phyloP scores from a whole-genome alignment of 2,329 filamentous ascomycete species.

The Peltaster fructicola region DNA sequence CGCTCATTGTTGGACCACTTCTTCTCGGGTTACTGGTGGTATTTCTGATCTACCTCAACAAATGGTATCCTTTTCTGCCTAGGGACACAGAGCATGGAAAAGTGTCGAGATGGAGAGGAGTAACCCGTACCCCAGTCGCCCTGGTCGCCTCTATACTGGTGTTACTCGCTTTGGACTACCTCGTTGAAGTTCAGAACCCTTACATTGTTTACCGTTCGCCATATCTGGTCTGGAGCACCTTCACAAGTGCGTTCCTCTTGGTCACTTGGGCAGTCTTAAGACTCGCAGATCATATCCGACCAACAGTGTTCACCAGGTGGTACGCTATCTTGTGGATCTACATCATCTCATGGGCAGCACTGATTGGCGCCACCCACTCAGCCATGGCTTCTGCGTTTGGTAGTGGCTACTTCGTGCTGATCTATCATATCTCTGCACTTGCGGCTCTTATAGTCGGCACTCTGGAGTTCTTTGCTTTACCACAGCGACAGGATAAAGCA shows the following conservation, averaged over 20 bases:
- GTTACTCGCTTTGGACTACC: conserved; percentile 54
- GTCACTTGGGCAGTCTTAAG: conserved; percentile 68
- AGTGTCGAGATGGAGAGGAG: conserved; percentile 61
- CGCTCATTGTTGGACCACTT: conserved; percentile 66
- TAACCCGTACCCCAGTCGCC: conserved; percentile 68
- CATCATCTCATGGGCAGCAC: conserved; percentile 49
- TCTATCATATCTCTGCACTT: conserved; percentile 62
- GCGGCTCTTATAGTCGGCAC: conserved; percentile 58
- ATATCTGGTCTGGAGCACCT: conserved; percentile 76
- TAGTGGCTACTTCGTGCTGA: conserved; percentile 63
- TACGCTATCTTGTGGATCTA: conserved; percentile 80
- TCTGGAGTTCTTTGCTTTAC: conserved; percentile 60
- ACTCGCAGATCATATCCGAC: conserved; percentile 60
- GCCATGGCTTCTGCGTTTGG: conserved; percentile 56
- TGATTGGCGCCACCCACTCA: conserved; percentile 57
- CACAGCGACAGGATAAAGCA: conserved; percentile 39
- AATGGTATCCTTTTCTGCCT: conserved; percentile 73
- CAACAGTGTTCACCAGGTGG: conserved; percentile 68
- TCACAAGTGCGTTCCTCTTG: conserved; percentile 63
- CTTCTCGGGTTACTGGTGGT: conserved; percentile 52
- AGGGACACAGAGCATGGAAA: conserved; percentile 40
- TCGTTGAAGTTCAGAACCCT: conserved; percentile 71
- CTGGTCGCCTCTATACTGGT: conserved; percentile 48
- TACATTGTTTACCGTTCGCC: conserved; percentile 79
- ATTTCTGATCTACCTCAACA: conserved; percentile 51